phyloP scores from a whole-genome alignment of 148 eudicot species.

The Rhododendron griersonianum region DNA sequence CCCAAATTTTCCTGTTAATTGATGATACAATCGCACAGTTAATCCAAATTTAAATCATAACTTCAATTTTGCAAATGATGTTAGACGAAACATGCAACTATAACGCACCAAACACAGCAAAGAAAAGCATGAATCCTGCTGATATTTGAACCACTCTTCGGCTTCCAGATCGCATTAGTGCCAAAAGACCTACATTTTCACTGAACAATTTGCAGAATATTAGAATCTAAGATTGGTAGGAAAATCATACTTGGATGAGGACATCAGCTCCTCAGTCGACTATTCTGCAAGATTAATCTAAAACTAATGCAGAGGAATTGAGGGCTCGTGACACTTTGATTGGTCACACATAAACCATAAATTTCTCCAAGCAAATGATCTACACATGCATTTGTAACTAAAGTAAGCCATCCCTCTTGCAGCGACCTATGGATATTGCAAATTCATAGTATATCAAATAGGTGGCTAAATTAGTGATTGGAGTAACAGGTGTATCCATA shows the following conservation, averaged over 20 bases:
- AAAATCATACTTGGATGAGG: background rate
- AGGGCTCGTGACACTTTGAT: background rate
- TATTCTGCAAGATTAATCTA: background rate
- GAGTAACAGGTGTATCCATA: no score
- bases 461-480: no score
- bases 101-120: constrained; percentile 62
- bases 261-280: background rate
- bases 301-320: background rate
- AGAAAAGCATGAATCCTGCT: constrained; percentile 79
- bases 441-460: no score
- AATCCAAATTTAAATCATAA: background rate
- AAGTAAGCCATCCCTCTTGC: no score
- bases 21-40: background rate
- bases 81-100: background rate
- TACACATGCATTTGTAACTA: no score
- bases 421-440: no score
- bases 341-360: no score
- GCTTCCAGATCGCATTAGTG: constrained; percentile 68
- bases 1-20: constrained; percentile 80
- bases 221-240: background rate
- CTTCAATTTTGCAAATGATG: background rate
- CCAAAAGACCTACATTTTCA: constrained; percentile 82
- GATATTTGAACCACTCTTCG: constrained; percentile 78
- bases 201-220: constrained; percentile 25
- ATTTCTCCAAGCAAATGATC: no score